phyloP scores from a whole-genome alignment of 129 eudicot genomes.

The Kitagawia praeruptora region DNA sequence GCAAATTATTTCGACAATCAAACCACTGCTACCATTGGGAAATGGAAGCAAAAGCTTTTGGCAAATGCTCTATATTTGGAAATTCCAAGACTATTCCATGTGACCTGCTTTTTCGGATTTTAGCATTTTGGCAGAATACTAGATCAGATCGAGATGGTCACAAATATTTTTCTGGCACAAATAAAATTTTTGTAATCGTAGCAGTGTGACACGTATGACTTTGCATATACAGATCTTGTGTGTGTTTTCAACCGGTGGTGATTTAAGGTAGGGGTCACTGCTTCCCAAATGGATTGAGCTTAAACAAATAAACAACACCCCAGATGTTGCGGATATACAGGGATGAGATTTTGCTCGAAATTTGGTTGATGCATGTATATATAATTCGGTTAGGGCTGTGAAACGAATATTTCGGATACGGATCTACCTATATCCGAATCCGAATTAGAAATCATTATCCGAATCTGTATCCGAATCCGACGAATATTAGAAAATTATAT shows the following conservation, averaged over 20 bases:
- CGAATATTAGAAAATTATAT: too few species aligned
- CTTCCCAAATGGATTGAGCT: background rate
- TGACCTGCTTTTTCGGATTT: background rate
- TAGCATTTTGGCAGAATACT: background rate
- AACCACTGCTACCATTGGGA: background rate
- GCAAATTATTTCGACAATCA: too few species aligned
- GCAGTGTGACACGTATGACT: background rate
- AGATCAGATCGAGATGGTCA: background rate
- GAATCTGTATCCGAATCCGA: too few species aligned
- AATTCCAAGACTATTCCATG: slow-evolving; percentile 1
- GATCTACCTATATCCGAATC: too few species aligned
- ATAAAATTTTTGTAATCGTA: background rate
- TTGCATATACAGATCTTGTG: background rate
- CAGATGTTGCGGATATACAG: background rate
- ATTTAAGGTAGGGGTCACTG: background rate
- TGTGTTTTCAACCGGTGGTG: background rate
- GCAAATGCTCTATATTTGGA: background rate
- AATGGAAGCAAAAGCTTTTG: background rate
- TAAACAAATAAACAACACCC: background rate
- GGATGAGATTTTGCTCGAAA: background rate
- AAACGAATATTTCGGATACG: too few species aligned
- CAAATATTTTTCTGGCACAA: too few species aligned
- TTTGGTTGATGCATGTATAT: background rate
- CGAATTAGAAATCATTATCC: too few species aligned
- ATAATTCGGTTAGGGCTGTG: too few species aligned